Conservation (phyloP, 176 grass and related monocot species). For the Triticum dicoccoides region DNA sequence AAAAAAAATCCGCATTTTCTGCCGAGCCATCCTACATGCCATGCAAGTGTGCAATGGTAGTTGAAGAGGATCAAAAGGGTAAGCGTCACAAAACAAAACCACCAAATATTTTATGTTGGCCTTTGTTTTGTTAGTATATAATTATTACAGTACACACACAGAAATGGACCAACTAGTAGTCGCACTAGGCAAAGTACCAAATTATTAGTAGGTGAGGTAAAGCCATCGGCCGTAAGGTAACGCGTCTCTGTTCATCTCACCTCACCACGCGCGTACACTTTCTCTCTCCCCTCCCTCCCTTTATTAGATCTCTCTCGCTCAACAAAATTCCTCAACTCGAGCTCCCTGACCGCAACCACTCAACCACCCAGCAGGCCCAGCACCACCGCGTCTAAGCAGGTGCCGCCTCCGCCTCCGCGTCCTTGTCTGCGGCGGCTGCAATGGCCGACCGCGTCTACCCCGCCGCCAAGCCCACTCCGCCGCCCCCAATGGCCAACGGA, state of each 20-base stretch:
- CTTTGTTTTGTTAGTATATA: neutral
- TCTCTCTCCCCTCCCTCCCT: neutral
- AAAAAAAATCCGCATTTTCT: too few relatives aligned
- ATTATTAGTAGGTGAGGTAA: slow-evolving; percentile 55
- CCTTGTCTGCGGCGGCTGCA: slow-evolving; percentile 1
- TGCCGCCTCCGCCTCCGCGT: neutral
- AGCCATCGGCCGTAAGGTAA: slow-evolving; percentile 56
- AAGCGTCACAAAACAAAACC: neutral
- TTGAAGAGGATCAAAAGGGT: neutral
- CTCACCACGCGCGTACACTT: slow-evolving; percentile 14
- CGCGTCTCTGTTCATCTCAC: slow-evolving; percentile 43
- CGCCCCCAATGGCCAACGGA: slow-evolving; percentile 28
- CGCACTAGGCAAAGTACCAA: slow-evolving; percentile 12
- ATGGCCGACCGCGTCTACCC: slow-evolving; percentile 85
- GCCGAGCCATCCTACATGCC: neutral
- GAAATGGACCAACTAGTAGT: slow-evolving; percentile 2
- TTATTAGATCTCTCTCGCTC: slow-evolving; percentile 35
- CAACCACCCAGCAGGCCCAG: neutral
- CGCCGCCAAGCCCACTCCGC: slow-evolving; percentile 66
- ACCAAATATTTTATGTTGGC: neutral
- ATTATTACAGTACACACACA: neutral
- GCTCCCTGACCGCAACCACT: neutral
- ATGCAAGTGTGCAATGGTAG: neutral
- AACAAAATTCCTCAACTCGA: slow-evolving; percentile 14
- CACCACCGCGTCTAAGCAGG: neutral